Evolutionary conservation across 2,329 filamentous ascomycete species (phyloP).

Genomic region (Penicillium glabrum): DNA sequence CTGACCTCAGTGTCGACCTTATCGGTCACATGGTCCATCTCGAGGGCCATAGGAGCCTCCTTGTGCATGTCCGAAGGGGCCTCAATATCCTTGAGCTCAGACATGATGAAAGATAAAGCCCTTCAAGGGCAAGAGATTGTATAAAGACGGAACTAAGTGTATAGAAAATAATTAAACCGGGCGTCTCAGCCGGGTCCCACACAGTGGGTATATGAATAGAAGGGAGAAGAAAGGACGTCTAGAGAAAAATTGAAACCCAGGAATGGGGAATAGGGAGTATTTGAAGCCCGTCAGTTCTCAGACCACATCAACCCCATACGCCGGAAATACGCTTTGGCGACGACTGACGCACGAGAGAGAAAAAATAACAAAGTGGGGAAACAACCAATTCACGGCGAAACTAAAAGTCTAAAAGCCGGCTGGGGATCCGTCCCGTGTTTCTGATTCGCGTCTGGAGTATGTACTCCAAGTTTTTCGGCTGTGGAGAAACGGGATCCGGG

Average conservation of each 20-base stretch:
- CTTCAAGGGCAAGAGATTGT: not conserved
- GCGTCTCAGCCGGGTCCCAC: not conserved
- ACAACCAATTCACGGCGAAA: slow-evolving; percentile 4
- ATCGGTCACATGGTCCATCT: slow-evolving; percentile 29
- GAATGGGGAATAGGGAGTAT: slow-evolving; percentile 14
- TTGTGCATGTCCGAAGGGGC: slow-evolving; percentile 23
- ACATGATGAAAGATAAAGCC: not conserved
- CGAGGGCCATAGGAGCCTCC: slow-evolving; percentile 23
- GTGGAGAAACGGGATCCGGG: slow-evolving; percentile 7
- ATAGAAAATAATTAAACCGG: not conserved
- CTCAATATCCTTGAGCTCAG: slow-evolving; percentile 28
- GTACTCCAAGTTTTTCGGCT: not conserved
- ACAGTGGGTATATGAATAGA: not conserved
- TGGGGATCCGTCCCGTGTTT: slow-evolving; percentile 8
- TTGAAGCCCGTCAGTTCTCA: slow-evolving; percentile 15
- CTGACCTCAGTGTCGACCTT: slow-evolving; percentile 22
- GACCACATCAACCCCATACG: slow-evolving; percentile 2
- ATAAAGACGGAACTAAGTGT: not conserved
- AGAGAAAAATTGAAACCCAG: not conserved
- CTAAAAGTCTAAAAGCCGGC: slow-evolving; percentile 9
- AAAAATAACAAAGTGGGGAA: slow-evolving; percentile 5
- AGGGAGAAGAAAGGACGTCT: not conserved
- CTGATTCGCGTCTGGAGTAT: slow-evolving; percentile 9
- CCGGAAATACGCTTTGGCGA: slow-evolving; percentile 13
- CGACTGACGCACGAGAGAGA: slow-evolving; percentile 2